Evolutionary conservation across 768 basidiomycete species (phyloP), one percentile per base, ranked within the genome.

Genomic region (Naganishia kalamii): DNA sequence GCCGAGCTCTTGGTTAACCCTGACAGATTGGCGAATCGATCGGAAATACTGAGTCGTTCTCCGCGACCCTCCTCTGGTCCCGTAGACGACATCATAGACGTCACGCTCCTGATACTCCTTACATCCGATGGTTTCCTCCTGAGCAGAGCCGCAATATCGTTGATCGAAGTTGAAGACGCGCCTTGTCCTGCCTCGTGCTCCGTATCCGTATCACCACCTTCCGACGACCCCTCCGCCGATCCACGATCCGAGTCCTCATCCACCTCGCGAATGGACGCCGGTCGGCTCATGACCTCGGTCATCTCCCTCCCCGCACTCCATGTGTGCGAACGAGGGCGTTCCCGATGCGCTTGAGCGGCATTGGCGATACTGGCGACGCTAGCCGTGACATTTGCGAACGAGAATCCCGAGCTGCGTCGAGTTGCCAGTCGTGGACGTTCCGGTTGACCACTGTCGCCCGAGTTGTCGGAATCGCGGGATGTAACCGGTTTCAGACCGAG

Each of bases 371-470:
- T 85, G 0, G 90, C 83, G 7, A 90, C 84, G 8, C 82, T 83
- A n/a, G 81, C 85, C 0, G 85, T 83, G 32, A 93, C 81, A 68
- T 84, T 87, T 4, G 88, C 87, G 66, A 92, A 89, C 23, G 90
- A 90, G 72, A 92, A 92, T 12, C 85, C 85, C 25, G 86, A 86
- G 60, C 89, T 88, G 44, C 88, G 82, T 40, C 88, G 81, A 23
- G 90, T 80, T 32, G 90, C 78, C 12, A 88, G 86, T 67, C 88
- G 86, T 2, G 74, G 74, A 40, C 76, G 63, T 1, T 57, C 54
- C 13, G 47, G 17, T n/a, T 27, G 43, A 19, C 30, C 33, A 11
- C 30, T 21, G 4, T 49, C 54, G 5, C 25, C 33, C 4, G 33
- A 47, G 4, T 6, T 23, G 33, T 43, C 43, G 46, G 27, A 54